Conservation (phyloP, 2,329 filamentous ascomycete genomes). For the Fusarium secorum region DNA sequence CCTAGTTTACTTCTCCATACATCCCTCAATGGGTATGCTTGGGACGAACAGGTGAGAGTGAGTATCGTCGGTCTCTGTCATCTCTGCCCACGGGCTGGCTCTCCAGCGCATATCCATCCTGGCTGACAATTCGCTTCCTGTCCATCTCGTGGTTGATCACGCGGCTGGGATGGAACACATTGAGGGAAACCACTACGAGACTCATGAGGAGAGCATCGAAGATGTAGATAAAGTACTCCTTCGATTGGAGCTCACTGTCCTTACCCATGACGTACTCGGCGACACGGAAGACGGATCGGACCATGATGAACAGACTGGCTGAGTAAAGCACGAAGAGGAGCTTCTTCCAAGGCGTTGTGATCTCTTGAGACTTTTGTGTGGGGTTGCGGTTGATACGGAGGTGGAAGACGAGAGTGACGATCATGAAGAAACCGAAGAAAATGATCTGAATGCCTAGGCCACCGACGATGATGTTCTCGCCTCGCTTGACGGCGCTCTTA, state of each 20-base stretch:
- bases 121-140: conserved; percentile 33
- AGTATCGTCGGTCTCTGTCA: conserved; percentile 5
- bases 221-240: conserved; percentile 49
- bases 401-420: conserved; percentile 58
- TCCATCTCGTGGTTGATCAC: conserved; percentile 34
- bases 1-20: neutral
- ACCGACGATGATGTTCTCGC: conserved; percentile 58
- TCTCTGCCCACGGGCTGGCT: conserved; percentile 18
- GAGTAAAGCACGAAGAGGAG: conserved; percentile 41
- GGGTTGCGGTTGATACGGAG: conserved; percentile 36
- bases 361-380: conserved; percentile 22
- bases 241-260: conserved; percentile 45
- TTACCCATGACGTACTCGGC: conserved; percentile 52
- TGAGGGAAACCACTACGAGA: conserved; percentile 38
- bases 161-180: conserved; percentile 41
- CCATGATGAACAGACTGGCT: conserved; percentile 48
- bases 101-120: conserved; percentile 40
- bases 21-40: neutral
- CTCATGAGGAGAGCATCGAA: conserved; percentile 51
- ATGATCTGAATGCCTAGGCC: conserved; percentile 64
- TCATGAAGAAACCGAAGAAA: conserved; percentile 62
- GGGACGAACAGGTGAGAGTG: conserved; percentile 20
- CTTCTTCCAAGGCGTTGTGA: conserved; percentile 45
- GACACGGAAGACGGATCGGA: conserved; percentile 53
- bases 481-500: conserved; percentile 44